Conservation (phyloP, 2,329 filamentous ascomycete species). For the Sporothrix humicola region DNA sequence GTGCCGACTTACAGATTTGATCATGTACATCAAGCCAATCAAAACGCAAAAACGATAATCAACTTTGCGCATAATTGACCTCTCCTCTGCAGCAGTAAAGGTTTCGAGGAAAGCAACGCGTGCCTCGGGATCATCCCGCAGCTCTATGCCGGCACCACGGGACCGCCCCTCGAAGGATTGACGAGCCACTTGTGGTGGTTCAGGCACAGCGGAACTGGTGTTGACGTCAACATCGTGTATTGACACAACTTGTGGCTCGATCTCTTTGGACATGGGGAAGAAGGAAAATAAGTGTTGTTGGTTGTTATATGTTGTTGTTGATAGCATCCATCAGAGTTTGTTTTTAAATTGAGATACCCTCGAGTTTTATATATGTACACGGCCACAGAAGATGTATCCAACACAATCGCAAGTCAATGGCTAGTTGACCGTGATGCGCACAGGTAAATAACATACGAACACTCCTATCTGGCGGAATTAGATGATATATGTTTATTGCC, state of each 20-base stretch:
- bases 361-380: conserved; percentile 1
- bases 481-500: conserved; percentile 5
- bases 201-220: not conserved
- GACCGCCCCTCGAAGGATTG: conserved; percentile 21
- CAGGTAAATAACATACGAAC: not conserved
- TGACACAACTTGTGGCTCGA: conserved; percentile 5
- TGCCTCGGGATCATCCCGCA: conserved; percentile 39
- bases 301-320: not conserved
- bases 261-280: conserved; percentile 1
- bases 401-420: conserved; percentile 1
- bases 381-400: conserved; percentile 7
- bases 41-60: too few species aligned
- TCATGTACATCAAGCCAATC: too few species aligned
- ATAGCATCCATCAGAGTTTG: not conserved
- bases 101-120: too few species aligned
- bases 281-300: not conserved
- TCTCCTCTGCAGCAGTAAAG: too few species aligned
- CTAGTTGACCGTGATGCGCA: not conserved
- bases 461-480: conserved; percentile 5
- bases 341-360: conserved; percentile 7
- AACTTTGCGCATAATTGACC: too few species aligned
- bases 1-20: too few species aligned
- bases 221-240: conserved; percentile 3
- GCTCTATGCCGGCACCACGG: conserved; percentile 19
- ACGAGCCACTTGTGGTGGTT: not conserved